These are phyloP conservation scores for Azolla pinnata DNA, from an alignment of 75 land plant species.

Conservation along the genomic window DNA sequence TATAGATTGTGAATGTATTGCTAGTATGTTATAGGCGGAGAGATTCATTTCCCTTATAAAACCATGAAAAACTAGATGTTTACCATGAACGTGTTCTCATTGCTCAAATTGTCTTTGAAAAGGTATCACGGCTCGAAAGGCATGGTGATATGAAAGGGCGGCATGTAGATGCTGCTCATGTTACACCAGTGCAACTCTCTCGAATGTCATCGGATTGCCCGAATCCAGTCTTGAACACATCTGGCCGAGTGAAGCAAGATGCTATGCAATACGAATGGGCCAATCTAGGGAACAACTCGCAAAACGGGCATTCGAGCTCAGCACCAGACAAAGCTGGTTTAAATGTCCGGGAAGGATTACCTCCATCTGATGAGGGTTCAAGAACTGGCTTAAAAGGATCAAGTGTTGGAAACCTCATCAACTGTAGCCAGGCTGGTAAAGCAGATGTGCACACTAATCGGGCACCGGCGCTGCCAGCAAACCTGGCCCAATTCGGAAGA, in stretches of 20 bases:
- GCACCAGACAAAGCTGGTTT: background rate
- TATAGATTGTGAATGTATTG: too few relatives aligned
- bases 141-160: background rate
- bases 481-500: slow-evolving; percentile 6
- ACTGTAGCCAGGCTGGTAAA: slow-evolving; percentile 13
- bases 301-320: background rate
- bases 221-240: background rate
- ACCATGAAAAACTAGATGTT: too few relatives aligned
- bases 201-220: background rate
- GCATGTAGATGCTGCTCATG: background rate
- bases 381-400: slow-evolving; percentile 39
- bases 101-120: too few relatives aligned
- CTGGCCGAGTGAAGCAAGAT: background rate
- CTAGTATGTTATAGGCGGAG: too few relatives aligned
- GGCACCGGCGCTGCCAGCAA: slow-evolving; percentile 2
- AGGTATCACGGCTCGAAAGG: background rate
- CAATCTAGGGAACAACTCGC: background rate
- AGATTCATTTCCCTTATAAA: too few relatives aligned
- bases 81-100: too few relatives aligned
- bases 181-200: background rate
- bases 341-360: background rate
- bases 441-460: background rate
- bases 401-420: slow-evolving; percentile 20
- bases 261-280: background rate
- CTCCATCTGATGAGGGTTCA: slow-evolving; percentile 45